These are phyloP conservation scores for Russula earlei DNA, from an alignment of 768 basidiomycete genomes.

Conservation along the genomic window DNA sequence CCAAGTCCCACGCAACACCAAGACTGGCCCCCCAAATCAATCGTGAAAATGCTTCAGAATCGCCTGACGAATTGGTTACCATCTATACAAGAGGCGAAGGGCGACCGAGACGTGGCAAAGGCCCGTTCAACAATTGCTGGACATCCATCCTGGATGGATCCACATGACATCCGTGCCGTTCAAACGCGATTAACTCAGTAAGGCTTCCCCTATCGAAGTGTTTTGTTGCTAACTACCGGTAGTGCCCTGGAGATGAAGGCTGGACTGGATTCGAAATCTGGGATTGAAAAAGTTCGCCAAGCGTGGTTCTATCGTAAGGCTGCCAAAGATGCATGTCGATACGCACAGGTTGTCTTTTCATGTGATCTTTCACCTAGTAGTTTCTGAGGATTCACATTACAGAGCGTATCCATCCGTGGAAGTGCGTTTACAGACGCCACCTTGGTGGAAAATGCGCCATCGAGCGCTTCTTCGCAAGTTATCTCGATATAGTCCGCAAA, in stretches of 20 bases:
- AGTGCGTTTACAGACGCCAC: no score
- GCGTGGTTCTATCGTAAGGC: neutral
- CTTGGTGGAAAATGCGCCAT: no score
- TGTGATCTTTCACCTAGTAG: no score
- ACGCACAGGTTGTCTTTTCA: no score
- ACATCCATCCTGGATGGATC: neutral
- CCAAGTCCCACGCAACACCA: no score
- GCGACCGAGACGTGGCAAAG: neutral
- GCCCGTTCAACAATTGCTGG: neutral
- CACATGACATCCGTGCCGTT: neutral
- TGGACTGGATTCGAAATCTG: neutral
- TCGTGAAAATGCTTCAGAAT: no score
- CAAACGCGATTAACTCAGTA: neutral
- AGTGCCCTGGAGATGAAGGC: neutral
- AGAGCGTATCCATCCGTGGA: no score
- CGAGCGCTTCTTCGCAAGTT: no score
- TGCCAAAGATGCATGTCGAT: neutral
- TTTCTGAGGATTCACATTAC: no score
- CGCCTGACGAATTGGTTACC: no score
- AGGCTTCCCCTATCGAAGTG: neutral
- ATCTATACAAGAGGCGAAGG: neutral
- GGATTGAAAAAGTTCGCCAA: neutral
- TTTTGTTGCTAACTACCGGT: neutral
- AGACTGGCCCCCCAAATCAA: no score
- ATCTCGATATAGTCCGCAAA: no score